A percentile compares a stretch with the other conserved stretches of the same genome.
These are phyloP conservation scores for Trichoderma endophyticum DNA, from an alignment of 2,329 filamentous ascomycete species.

Conservation along the genomic window DNA sequence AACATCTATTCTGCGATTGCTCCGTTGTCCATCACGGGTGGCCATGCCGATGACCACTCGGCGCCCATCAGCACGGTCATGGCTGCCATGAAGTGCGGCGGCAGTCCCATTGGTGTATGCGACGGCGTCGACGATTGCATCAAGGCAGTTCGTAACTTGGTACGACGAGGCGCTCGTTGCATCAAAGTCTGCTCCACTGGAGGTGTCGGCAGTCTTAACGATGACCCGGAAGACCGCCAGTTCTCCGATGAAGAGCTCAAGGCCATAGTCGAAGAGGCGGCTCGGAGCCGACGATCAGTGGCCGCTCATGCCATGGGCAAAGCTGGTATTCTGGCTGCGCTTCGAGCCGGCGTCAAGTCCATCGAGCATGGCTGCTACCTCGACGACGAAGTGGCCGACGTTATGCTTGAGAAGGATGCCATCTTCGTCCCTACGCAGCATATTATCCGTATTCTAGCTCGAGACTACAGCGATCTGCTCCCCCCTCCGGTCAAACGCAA, in stretches of 20 bases:
- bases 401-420: constrained; percentile 37
- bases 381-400: constrained; percentile 39
- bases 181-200: constrained; percentile 42
- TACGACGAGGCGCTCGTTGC: constrained; percentile 39
- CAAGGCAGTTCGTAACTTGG: constrained; percentile 38
- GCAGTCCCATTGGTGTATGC: constrained; percentile 31
- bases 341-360: constrained; percentile 37
- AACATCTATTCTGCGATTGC: constrained; percentile 47
- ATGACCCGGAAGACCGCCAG: constrained; percentile 38
- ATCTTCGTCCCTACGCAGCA: constrained; percentile 40
- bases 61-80: constrained; percentile 32
- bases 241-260: constrained; percentile 39
- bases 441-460: constrained; percentile 32
- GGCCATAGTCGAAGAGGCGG: constrained; percentile 38
- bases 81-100: constrained; percentile 34
- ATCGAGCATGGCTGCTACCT: constrained; percentile 42
- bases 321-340: constrained; percentile 38
- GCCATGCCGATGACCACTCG: constrained; percentile 43
- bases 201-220: constrained; percentile 39
- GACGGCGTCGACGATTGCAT: constrained; percentile 42
- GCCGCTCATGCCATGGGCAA: constrained; percentile 42
- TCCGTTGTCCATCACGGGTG: constrained; percentile 45
- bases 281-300: constrained; percentile 35
- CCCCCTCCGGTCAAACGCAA: constrained; percentile 24
- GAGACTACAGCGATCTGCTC: constrained; percentile 33